Conservation (phyloP, 2,329 filamentous ascomycete genomes). For the Tolypocladium ovalisporum region DNA sequence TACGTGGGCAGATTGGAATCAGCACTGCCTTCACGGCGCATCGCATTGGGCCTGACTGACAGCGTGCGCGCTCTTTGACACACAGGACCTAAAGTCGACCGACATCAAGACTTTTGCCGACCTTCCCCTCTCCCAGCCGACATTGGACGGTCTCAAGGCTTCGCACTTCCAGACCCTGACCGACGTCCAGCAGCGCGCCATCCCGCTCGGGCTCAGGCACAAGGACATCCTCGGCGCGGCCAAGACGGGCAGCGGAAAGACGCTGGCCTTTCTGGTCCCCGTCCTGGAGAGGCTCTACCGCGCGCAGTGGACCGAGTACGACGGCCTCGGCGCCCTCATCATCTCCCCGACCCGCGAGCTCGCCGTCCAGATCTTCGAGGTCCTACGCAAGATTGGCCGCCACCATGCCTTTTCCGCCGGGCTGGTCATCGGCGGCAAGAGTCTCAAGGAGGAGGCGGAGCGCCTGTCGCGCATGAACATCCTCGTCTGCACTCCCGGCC, state of each 20-base stretch:
- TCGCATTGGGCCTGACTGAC: background rate
- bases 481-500: conserved; percentile 84
- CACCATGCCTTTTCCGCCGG: conserved; percentile 88
- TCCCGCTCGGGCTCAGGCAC: conserved; percentile 77
- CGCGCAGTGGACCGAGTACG: conserved; percentile 77
- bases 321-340: conserved; percentile 86
- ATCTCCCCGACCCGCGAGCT: conserved; percentile 91
- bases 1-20: conserved; percentile 9
- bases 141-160: conserved; percentile 65
- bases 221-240: conserved; percentile 86
- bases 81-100: conserved; percentile 47
- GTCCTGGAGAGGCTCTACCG: conserved; percentile 89
- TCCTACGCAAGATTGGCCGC: conserved; percentile 78
- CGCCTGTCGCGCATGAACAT: conserved; percentile 91
- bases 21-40: no score
- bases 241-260: conserved; percentile 93
- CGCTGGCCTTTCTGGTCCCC: conserved; percentile 82
- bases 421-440: conserved; percentile 88
- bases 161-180: conserved; percentile 87
- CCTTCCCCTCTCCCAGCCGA: conserved; percentile 76
- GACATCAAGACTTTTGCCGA: conserved; percentile 64
- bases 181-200: conserved; percentile 83
- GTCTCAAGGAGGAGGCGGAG: conserved; percentile 74
- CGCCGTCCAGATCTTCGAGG: conserved; percentile 93
- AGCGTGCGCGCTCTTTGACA: background rate